Percentiles rank a stretch among this genome's conserved stretches.
These are phyloP conservation scores for Fusarium hainanense DNA, from an alignment of 2,329 filamentous ascomycete species.

Conservation along the genomic window DNA sequence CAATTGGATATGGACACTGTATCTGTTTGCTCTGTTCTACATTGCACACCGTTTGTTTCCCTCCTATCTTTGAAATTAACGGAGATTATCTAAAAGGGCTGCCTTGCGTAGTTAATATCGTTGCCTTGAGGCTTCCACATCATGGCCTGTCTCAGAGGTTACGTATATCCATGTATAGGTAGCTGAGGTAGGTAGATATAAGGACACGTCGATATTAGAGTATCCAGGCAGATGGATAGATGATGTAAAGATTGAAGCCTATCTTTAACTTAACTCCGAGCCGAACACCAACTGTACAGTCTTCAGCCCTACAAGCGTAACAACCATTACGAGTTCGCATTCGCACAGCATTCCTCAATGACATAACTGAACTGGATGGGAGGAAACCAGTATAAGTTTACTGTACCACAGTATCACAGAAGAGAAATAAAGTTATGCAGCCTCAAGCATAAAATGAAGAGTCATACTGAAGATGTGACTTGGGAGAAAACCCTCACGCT, in stretches of 20 bases:
- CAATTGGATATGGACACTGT: neutral
- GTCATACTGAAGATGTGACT: neutral
- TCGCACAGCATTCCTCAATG: neutral
- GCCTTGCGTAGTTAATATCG: slow-evolving; percentile 25
- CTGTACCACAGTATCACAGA: neutral
- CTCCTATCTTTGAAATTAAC: slow-evolving; percentile 10
- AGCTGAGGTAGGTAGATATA: neutral
- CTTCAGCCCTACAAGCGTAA: slow-evolving; percentile 26
- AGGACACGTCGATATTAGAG: slow-evolving; percentile 16
- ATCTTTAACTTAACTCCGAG: neutral
- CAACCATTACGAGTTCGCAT: neutral
- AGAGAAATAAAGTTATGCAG: slow-evolving; percentile 1
- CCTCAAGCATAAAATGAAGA: neutral
- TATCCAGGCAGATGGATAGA: neutral
- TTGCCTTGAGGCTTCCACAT: slow-evolving; percentile 36
- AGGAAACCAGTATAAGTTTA: neutral
- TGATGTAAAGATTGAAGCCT: neutral
- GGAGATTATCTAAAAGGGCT: slow-evolving; percentile 15
- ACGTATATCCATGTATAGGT: slow-evolving; percentile 10
- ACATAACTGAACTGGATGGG: neutral
- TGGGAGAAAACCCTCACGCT: slow-evolving; percentile 27
- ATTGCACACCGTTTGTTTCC: slow-evolving; percentile 8
- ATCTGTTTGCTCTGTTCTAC: neutral
- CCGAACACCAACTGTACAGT: neutral
- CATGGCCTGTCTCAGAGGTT: slow-evolving; percentile 4